Percentiles rank a stretch among this genome's conserved stretches.
Evolutionary conservation across 2,329 filamentous ascomycete genomes (phyloP).

Genomic region (Trichoderma asperellum): DNA sequence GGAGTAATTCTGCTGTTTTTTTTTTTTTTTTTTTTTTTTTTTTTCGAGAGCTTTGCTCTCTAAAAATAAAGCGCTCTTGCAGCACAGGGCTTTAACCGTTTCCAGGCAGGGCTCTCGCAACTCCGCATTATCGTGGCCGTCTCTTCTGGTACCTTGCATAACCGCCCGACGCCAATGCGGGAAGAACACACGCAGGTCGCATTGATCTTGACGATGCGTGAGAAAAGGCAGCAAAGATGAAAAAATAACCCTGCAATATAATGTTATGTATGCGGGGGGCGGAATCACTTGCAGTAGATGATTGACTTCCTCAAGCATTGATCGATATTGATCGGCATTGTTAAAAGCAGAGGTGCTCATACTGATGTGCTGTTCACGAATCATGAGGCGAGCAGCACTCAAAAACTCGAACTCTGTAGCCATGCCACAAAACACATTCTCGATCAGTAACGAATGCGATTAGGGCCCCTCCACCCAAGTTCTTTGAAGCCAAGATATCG

Average conservation of each 20-base stretch:
- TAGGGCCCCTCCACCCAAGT: neutral
- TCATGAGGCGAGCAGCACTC: too few species aligned
- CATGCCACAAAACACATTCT: neutral
- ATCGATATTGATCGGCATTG: neutral
- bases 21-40: too few species aligned
- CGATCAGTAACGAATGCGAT: neutral
- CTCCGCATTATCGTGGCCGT: conserved; percentile 19
- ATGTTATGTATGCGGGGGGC: neutral
- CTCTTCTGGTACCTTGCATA: conserved; percentile 23
- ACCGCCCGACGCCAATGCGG: conserved; percentile 24
- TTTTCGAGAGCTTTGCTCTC: too few species aligned
- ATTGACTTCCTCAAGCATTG: neutral
- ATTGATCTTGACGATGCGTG: neutral
- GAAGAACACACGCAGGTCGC: neutral
- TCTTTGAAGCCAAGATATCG: neutral
- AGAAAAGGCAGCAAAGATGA: neutral
- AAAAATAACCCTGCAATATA: neutral
- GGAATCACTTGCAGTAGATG: neutral
- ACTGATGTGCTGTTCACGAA: too few species aligned
- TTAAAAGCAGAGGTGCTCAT: neutral
- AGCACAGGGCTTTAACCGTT: conserved; percentile 16
- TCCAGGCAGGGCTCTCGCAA: neutral
- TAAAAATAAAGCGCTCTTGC: neutral
- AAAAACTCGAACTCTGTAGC: too few species aligned
- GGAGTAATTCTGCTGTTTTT: too few species aligned